Evolutionary conservation across 1,284 basidiomycete species (phyloP).

Genomic region (Ceratobasidium sp.): DNA sequence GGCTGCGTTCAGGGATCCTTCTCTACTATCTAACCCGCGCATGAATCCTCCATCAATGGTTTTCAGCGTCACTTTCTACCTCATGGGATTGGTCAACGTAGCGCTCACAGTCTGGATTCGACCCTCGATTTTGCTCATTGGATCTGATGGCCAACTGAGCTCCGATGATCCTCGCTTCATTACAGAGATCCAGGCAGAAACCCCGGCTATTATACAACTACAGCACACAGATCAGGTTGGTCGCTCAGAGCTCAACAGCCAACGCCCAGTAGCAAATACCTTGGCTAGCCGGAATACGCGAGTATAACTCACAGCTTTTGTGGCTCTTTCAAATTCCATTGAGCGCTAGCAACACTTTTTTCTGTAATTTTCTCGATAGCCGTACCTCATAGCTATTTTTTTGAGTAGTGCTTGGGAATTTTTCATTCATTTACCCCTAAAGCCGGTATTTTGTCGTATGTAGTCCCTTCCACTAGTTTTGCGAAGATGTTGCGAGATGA

Average conservation of each 20-base stretch:
- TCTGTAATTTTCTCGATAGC: too few relatives aligned
- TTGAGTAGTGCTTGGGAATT: too few relatives aligned
- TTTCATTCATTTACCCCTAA: too few relatives aligned
- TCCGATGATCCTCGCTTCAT: constrained; percentile 16
- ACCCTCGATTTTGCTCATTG: constrained; percentile 18
- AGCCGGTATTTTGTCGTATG: too few relatives aligned
- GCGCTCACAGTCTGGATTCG: constrained; percentile 25
- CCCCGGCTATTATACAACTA: background rate
- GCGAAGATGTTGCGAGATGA: too few relatives aligned
- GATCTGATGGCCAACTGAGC: constrained; percentile 16
- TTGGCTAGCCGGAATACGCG: background rate
- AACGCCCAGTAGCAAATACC: background rate
- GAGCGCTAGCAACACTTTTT: too few relatives aligned
- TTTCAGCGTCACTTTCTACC: constrained; percentile 33
- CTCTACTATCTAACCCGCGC: background rate
- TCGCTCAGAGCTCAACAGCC: background rate
- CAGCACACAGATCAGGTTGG: background rate
- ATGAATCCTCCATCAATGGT: constrained; percentile 34
- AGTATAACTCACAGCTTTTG: background rate
- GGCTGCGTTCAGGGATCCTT: constrained; percentile 28
- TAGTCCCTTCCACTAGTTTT: too few relatives aligned
- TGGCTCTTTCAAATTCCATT: too few relatives aligned
- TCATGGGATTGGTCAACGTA: constrained; percentile 41
- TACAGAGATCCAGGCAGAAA: background rate
- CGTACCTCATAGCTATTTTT: too few relatives aligned